These are phyloP conservation scores for Pichia kudriavzevii DNA, from an alignment of 1,139 yeast species.

Conservation along the genomic window DNA sequence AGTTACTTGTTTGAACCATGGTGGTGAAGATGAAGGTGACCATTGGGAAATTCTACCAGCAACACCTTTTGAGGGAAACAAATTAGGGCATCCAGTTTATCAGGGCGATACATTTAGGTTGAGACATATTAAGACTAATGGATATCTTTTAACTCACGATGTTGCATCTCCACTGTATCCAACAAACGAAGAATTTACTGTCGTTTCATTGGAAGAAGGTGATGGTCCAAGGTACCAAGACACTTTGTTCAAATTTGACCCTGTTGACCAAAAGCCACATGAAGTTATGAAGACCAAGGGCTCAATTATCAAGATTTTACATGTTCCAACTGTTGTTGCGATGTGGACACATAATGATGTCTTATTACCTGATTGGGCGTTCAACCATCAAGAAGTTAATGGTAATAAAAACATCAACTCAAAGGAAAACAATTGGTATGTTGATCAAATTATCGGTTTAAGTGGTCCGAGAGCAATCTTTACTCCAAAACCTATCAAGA, in stretches of 20 bases:
- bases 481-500: constrained; percentile 49
- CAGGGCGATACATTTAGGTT: constrained; percentile 69
- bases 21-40: constrained; percentile 52
- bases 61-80: constrained; percentile 30
- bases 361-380: constrained; percentile 90
- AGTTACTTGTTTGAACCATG: constrained; percentile 52
- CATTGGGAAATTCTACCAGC: constrained; percentile 85
- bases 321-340: constrained; percentile 82
- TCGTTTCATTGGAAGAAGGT: constrained; percentile 55
- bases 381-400: constrained; percentile 84
- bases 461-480: constrained; percentile 54
- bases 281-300: constrained; percentile 62
- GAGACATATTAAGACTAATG: constrained; percentile 74
- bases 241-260: constrained; percentile 72
- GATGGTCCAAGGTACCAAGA: constrained; percentile 54
- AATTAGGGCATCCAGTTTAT: constrained; percentile 34
- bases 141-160: constrained; percentile 81
- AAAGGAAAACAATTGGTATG: constrained; percentile 60
- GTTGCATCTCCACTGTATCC: constrained; percentile 94
- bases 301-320: constrained; percentile 61
- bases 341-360: constrained; percentile 91
- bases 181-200: constrained; percentile 86
- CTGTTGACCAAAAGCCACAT: constrained; percentile 45
- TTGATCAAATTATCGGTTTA: constrained; percentile 66
- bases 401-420: constrained; percentile 81